Conservation (phyloP, 2,329 filamentous ascomycete species). For the Colletotrichum orbiculare region DNA sequence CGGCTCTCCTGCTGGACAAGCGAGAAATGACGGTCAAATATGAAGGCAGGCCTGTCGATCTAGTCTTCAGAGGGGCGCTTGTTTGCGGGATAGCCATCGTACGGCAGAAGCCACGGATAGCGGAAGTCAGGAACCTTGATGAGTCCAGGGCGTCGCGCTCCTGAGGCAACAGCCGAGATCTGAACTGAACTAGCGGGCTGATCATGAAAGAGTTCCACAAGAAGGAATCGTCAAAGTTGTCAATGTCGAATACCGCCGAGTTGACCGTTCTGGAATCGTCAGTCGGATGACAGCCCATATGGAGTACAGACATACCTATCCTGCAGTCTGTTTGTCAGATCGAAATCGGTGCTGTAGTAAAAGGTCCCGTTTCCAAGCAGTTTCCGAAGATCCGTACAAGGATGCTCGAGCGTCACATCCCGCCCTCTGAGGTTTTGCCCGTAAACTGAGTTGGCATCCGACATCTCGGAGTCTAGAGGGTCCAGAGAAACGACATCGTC, state of each 20-base stretch:
- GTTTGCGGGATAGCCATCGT: constrained; percentile 86
- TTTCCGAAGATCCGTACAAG: constrained; percentile 91
- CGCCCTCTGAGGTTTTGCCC: constrained; percentile 68
- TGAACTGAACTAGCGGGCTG: constrained; percentile 88
- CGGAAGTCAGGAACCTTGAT: constrained; percentile 89
- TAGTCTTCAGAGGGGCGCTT: constrained; percentile 74
- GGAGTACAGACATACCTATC: constrained; percentile 69
- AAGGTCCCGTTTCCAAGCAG: constrained; percentile 93
- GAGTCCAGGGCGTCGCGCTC: constrained; percentile 85
- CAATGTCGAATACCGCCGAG: constrained; percentile 84
- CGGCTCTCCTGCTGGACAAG: constrained; percentile 88
- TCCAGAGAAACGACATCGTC: constrained; percentile 77
- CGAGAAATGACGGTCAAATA: constrained; percentile 91
- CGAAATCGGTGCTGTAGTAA: constrained; percentile 99
- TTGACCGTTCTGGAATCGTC: constrained; percentile 71
- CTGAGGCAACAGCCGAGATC: constrained; percentile 78
- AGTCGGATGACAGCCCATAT: constrained; percentile 34
- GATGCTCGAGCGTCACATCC: constrained; percentile 83
- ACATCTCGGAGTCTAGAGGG: constrained; percentile 59
- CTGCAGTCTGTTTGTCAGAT: constrained; percentile 92
- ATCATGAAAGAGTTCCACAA: constrained; percentile 99
- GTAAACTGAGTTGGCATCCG: constrained; percentile 60
- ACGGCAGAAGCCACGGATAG: constrained; percentile 91
- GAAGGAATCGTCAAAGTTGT: constrained; percentile 91
- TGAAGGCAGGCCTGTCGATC: constrained; percentile 79